These are phyloP conservation scores for Sphaerostilbella broomeana DNA, from an alignment of 2,329 filamentous ascomycete genomes.

Conservation along the genomic window DNA sequence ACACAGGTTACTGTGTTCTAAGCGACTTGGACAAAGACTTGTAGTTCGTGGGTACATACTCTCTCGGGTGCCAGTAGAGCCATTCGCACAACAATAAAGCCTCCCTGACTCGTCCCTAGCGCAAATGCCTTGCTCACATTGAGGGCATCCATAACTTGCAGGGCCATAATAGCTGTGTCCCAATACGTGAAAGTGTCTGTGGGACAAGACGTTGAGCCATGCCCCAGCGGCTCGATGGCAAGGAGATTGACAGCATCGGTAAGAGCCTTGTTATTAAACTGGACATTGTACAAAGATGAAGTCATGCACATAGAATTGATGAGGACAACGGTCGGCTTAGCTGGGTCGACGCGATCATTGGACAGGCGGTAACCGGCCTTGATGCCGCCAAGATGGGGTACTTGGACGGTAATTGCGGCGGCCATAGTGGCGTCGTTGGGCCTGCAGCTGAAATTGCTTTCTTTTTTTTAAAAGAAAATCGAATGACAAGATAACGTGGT, in stretches of 20 bases:
- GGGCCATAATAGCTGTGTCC: conserved; percentile 47
- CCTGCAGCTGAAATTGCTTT: too few relatives aligned
- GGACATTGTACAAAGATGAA: conserved; percentile 36
- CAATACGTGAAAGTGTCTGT: conserved; percentile 48
- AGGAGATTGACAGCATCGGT: conserved; percentile 40
- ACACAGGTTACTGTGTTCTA: too few relatives aligned
- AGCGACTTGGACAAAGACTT: too few relatives aligned
- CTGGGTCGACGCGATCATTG: conserved; percentile 37
- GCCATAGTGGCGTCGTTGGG: conserved; percentile 23
- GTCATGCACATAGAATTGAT: conserved; percentile 48
- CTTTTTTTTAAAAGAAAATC: too few relatives aligned
- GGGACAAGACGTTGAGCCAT: conserved; percentile 39
- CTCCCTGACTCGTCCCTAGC: conserved; percentile 46
- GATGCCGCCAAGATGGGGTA: conserved; percentile 44
- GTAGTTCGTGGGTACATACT: conserved; percentile 32
- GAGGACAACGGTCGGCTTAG: conserved; percentile 45
- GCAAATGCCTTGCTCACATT: conserved; percentile 42
- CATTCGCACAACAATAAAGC: conserved; percentile 45
- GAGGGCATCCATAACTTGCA: conserved; percentile 49
- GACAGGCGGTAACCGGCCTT: conserved; percentile 39
- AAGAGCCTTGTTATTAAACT: conserved; percentile 36
- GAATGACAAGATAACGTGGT: too few relatives aligned
- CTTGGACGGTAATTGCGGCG: conserved; percentile 36
- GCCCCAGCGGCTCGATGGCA: conserved; percentile 47
- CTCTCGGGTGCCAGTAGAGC: conserved; percentile 43